Percentiles rank a stretch among this genome's conserved stretches.
These are phyloP conservation scores for Terfezia boudieri DNA, from an alignment of 495 filamentous ascomycete genomes.

Conservation along the genomic window DNA sequence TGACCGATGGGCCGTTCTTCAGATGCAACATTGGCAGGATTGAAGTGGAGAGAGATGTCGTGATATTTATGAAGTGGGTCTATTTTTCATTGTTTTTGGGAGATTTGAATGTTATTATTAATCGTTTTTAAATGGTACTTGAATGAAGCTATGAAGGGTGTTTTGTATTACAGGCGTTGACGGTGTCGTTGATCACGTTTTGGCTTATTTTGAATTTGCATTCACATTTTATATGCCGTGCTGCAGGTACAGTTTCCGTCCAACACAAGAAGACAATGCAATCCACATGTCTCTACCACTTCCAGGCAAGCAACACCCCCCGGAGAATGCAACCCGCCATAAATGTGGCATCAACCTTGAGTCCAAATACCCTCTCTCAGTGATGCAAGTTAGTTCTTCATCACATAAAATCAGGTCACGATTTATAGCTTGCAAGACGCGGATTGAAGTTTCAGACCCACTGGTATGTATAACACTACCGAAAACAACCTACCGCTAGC, in stretches of 20 bases:
- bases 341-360: not conserved
- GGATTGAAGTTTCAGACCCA: not conserved
- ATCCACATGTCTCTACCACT: not conserved
- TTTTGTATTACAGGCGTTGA: no score
- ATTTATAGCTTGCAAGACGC: not conserved
- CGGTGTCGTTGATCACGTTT: no score
- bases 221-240: not conserved
- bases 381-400: not conserved
- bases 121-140: no score
- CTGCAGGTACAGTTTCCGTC: not conserved
- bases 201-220: no score
- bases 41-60: slow-evolving; percentile 10
- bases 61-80: slow-evolving; percentile 7
- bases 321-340: not conserved
- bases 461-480: not conserved
- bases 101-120: no score
- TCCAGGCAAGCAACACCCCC: not conserved
- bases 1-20: slow-evolving; percentile 14
- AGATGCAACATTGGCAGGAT: slow-evolving; percentile 12
- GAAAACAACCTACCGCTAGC: not conserved
- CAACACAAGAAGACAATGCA: not conserved
- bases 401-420: not conserved
- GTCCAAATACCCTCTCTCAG: not conserved
- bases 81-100: not conserved
- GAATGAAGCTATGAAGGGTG: no score